Evolutionary conservation across 2,329 filamentous ascomycete species (phyloP), one percentile per base, ranked within the genome.

Genomic region (Fusarium sp.): DNA sequence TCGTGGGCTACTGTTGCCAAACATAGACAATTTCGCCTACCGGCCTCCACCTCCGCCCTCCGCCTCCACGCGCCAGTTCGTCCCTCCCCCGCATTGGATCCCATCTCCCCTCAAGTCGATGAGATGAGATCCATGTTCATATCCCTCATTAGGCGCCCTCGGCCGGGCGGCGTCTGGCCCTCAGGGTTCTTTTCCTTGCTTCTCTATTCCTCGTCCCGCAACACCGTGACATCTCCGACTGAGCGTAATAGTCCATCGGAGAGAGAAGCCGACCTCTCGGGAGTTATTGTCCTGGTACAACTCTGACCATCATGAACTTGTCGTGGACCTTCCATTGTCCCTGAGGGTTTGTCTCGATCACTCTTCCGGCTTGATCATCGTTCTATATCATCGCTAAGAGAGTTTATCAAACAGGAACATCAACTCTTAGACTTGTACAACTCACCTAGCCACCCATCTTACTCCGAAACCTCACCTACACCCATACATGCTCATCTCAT

Each of bases 131-230:
- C 23, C 45, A 41, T 34, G 35, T 59, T 16, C 30, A 32, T 45
- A 30, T 64, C 50, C 66, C 50, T 64, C 52, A 27, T 64, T 64
- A 60, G 70, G 54, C 35, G 54, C 41, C 54, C 45, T 34, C 59
- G 67, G 52, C 35, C 48, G 23, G 59, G 23, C 64, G 64, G 59
- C 57, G 32, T 30, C 37, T 74, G 25, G 16, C 66, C 66, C 48
- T 75, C 72, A 75, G 59, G 72, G 72, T 75, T 73, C 72, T 63
- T 68, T 32, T 25, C 25, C 37, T 32, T 45, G 18, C 61, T 63
- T 25, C 20, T 52, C n/a, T 16, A 39, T 43, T 45, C 62, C 58
- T 27, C 14, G 50, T 61, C 64, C 70, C 67, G 25, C 64, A 75
- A 76, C 20, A 56, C 73, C 73, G 73, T 57, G 37, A 63, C 61